Conservation (phyloP, 1,139 yeast species). For the Yamadazyma kanchanaburiensis region DNA sequence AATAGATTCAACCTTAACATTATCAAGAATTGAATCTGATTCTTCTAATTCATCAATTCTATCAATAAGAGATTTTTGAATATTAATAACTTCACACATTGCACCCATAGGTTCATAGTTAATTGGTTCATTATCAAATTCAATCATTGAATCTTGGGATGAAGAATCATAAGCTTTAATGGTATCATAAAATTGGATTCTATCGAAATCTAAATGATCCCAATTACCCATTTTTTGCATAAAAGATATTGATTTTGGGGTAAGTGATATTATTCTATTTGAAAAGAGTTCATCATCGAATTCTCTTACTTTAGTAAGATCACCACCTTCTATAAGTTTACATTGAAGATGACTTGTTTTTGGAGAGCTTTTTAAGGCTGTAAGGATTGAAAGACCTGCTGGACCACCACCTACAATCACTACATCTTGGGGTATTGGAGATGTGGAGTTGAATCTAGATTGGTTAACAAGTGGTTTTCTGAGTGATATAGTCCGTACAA, state of each 20-base stretch:
- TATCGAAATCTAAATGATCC: constrained; percentile 61
- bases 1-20: constrained; percentile 32
- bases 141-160: constrained; percentile 58
- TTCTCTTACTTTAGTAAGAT: constrained; percentile 48
- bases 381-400: constrained; percentile 85
- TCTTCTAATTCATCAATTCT: constrained; percentile 51
- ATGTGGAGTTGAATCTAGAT: no score
- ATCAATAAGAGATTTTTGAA: constrained; percentile 67
- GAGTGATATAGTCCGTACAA: no score
- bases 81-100: constrained; percentile 85
- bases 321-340: constrained; percentile 71
- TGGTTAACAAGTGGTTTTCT: no score
- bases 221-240: constrained; percentile 68
- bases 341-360: constrained; percentile 58
- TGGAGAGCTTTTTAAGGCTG: constrained; percentile 71
- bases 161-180: constrained; percentile 84
- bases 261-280: constrained; percentile 81
- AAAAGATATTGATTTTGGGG: constrained; percentile 73
- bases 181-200: constrained; percentile 77
- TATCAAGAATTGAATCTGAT: constrained; percentile 10
- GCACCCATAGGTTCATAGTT: constrained; percentile 51
- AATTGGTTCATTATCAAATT: constrained; percentile 60
- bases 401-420: constrained; percentile 97
- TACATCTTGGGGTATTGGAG: constrained; percentile 47
- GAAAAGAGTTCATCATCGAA: constrained; percentile 52